A percentile compares a stretch with the other conserved stretches of the same genome.
Evolutionary conservation across 768 basidiomycete species (phyloP).

Genomic region (Pholiota molesta): DNA sequence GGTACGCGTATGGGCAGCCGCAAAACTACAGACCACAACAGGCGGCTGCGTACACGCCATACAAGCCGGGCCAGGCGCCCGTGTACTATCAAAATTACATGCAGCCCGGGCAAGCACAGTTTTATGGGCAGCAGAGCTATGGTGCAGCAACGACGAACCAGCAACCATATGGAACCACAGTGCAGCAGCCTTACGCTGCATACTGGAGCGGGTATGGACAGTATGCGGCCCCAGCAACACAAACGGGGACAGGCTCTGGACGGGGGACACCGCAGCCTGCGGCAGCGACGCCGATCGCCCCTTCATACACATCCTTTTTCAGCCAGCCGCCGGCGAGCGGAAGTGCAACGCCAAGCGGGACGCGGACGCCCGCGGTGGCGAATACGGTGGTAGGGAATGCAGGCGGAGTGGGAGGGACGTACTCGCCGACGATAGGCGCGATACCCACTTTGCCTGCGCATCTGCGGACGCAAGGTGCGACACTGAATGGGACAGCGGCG

Average conservation of each 20-base stretch:
- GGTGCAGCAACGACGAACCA: constrained; percentile 32
- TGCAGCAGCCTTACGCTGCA: constrained; percentile 36
- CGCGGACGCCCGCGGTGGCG: constrained; percentile 46
- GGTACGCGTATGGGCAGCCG: constrained; percentile 37
- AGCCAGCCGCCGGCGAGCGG: constrained; percentile 46
- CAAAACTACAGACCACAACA: constrained; percentile 30
- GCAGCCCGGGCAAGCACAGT: constrained; percentile 20
- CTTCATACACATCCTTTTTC: constrained; percentile 35
- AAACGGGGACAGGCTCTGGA: constrained; percentile 28
- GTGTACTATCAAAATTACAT: constrained; percentile 36
- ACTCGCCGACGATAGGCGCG: constrained; percentile 5
- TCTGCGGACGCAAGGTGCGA: constrained; percentile 24
- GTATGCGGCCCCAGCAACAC: constrained; percentile 25
- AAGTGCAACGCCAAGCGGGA: constrained; percentile 41
- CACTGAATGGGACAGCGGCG: constrained; percentile 19
- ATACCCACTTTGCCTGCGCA: constrained; percentile 36
- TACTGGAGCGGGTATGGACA: constrained; percentile 32
- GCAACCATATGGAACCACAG: constrained; percentile 33
- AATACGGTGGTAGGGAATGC: constrained; percentile 46
- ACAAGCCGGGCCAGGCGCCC: constrained; percentile 35
- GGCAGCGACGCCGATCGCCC: constrained; percentile 26
- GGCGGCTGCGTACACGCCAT: constrained; percentile 35
- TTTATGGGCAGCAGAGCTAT: constrained; percentile 40
- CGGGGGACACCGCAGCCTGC: constrained; percentile 33
- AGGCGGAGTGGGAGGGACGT: constrained; percentile 14